These are phyloP conservation scores for Chaetoscypha palmicola DNA, from an alignment of 2,329 filamentous ascomycete genomes.

Conservation along the genomic window DNA sequence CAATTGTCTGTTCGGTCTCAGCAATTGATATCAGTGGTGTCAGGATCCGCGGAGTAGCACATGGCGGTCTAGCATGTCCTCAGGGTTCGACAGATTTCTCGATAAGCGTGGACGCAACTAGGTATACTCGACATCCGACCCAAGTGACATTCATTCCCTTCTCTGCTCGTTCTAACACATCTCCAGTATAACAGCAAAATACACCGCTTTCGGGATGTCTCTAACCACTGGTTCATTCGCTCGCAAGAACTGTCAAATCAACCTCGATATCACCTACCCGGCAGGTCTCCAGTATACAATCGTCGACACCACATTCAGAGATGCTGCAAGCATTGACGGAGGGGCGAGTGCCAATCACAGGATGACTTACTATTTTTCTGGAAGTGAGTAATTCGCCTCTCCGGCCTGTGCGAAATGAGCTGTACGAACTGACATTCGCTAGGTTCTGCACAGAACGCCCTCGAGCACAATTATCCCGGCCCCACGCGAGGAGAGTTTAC, in stretches of 20 bases:
- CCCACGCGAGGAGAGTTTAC: neutral
- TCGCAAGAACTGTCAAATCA: constrained; percentile 10
- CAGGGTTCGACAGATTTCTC: neutral
- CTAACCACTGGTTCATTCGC: neutral
- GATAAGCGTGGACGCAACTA: neutral
- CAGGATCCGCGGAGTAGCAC: neutral
- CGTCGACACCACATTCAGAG: constrained; percentile 4
- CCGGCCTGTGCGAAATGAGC: neutral
- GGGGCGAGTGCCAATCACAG: constrained; percentile 4
- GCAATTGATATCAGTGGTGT: neutral
- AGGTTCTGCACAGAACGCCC: neutral
- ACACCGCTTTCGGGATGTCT: neutral
- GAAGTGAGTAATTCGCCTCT: constrained; percentile 3
- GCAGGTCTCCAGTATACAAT: constrained; percentile 5
- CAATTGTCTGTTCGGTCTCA: neutral
- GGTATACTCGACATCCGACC: neutral
- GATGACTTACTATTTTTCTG: constrained; percentile 5
- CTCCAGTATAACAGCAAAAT: constrained; percentile 3
- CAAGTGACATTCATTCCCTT: no score
- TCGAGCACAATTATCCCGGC: neutral
- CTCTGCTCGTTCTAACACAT: neutral
- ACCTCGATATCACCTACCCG: constrained; percentile 8
- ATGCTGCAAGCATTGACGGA: constrained; percentile 3
- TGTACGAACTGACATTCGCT: neutral
- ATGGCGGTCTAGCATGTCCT: constrained; percentile 2